Conservation (phyloP, 2,329 filamentous ascomycete species). For the Pestalotiopsis sp. region DNA sequence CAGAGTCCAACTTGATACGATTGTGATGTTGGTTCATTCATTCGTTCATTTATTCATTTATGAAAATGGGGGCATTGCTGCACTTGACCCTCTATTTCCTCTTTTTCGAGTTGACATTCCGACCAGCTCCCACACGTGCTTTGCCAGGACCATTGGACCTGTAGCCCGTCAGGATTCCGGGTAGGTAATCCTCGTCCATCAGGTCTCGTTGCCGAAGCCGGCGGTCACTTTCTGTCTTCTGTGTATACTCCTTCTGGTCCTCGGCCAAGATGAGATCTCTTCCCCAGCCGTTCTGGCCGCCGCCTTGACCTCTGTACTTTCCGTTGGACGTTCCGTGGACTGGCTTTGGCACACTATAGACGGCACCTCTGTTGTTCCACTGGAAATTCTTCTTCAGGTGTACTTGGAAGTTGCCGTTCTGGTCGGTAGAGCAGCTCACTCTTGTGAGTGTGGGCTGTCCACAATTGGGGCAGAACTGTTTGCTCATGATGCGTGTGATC, state of each 20-base stretch:
- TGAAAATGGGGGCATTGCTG: neutral
- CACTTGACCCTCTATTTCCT: conserved; percentile 33
- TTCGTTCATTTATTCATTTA: conserved; percentile 26
- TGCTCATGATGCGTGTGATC: conserved; percentile 78
- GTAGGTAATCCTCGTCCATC: conserved; percentile 95
- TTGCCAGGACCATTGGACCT: conserved; percentile 65
- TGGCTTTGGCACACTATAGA: conserved; percentile 91
- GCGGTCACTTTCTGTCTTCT: conserved; percentile 64
- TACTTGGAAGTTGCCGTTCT: conserved; percentile 78
- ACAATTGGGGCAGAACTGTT: conserved; percentile 92
- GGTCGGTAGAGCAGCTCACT: conserved; percentile 82
- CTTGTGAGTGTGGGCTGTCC: conserved; percentile 86
- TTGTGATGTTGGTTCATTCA: neutral
- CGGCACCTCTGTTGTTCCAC: conserved; percentile 91
- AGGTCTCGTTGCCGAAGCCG: conserved; percentile 75
- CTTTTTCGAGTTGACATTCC: conserved; percentile 81
- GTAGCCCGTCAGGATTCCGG: conserved; percentile 80
- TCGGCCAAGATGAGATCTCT: conserved; percentile 82
- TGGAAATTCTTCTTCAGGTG: conserved; percentile 95
- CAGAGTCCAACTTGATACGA: neutral
- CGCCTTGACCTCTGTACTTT: conserved; percentile 65
- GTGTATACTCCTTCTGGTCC: conserved; percentile 91
- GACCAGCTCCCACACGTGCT: conserved; percentile 81
- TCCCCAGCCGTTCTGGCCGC: conserved; percentile 88
- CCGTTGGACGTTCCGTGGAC: conserved; percentile 80